phyloP scores from a whole-genome alignment of 1,284 basidiomycete genomes.

The Cystobasidium pallidum region DNA sequence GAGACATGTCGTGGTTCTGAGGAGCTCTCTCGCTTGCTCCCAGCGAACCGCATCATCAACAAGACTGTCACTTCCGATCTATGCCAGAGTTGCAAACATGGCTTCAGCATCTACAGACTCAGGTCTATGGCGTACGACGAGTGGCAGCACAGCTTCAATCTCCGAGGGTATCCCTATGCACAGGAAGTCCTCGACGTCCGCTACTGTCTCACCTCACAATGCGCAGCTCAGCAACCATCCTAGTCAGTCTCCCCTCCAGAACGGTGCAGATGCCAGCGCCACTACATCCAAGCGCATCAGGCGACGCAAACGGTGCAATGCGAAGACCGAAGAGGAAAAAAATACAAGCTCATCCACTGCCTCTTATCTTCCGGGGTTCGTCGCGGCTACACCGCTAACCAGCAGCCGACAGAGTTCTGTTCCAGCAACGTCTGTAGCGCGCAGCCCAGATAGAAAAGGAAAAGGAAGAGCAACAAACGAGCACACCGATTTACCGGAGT shows the following conservation, averaged over 20 bases:
- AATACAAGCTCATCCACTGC: not conserved
- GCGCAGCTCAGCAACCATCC: not conserved
- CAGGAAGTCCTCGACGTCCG: not conserved
- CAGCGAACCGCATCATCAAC: not conserved
- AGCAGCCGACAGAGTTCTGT: not conserved
- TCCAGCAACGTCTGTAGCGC: not conserved
- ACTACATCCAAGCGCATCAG: not conserved
- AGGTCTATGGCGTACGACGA: slow-evolving; percentile 12
- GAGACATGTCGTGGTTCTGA: slow-evolving; percentile 1
- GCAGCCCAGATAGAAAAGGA: not conserved
- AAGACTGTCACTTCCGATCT: not conserved
- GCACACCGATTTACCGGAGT: not conserved
- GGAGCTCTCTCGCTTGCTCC: not conserved
- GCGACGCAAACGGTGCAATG: not conserved
- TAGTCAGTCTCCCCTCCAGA: not conserved
- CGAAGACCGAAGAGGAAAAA: not conserved
- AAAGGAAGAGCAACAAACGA: slow-evolving; percentile 2
- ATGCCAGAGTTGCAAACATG: slow-evolving; percentile 5
- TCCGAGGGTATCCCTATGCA: not conserved
- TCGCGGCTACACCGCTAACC: slow-evolving; percentile 2
- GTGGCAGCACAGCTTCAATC: slow-evolving; percentile 27
- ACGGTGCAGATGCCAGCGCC: not conserved
- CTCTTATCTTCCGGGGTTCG: not conserved
- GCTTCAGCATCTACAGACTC: slow-evolving; percentile 11
- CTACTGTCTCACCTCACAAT: not conserved